These are phyloP conservation scores for Hygrophorus pudorinus DNA, from an alignment of 768 basidiomycete genomes.

Conservation along the genomic window DNA sequence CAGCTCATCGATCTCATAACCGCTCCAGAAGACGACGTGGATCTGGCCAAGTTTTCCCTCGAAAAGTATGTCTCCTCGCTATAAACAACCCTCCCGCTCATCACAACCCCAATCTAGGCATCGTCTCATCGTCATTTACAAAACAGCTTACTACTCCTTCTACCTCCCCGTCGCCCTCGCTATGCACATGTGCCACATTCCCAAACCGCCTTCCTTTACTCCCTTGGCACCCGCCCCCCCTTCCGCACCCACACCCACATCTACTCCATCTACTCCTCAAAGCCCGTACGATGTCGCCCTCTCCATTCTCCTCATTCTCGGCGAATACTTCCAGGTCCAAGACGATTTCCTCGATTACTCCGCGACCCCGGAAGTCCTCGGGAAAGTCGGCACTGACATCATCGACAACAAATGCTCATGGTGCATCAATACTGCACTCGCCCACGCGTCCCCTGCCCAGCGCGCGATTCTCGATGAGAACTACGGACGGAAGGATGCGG, in stretches of 20 bases:
- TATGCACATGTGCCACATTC: slow-evolving; percentile 67
- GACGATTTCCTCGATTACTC: slow-evolving; percentile 96
- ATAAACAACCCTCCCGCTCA: background rate
- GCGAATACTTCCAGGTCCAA: slow-evolving; percentile 98
- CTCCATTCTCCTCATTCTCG: slow-evolving; percentile 81
- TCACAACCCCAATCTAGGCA: slow-evolving; percentile 41
- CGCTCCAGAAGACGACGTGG: slow-evolving; percentile 83
- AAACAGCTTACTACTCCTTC: slow-evolving; percentile 97
- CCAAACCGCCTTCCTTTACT: slow-evolving; percentile 21
- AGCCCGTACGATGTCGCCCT: slow-evolving; percentile 65
- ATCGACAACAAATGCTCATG: slow-evolving; percentile 98
- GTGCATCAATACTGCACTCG: slow-evolving; percentile 85
- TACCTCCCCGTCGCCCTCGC: slow-evolving; percentile 96
- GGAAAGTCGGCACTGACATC: slow-evolving; percentile 97
- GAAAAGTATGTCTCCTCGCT: slow-evolving; percentile 46
- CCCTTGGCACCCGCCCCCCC: slow-evolving; percentile 2
- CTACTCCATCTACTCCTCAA: slow-evolving; percentile 18
- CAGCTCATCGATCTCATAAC: slow-evolving; percentile 95
- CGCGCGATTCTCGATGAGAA: slow-evolving; percentile 47
- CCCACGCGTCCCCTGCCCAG: slow-evolving; percentile 43
- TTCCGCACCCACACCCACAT: slow-evolving; percentile 11
- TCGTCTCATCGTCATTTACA: slow-evolving; percentile 89
- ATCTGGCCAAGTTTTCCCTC: slow-evolving; percentile 81
- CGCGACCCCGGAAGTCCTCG: slow-evolving; percentile 82
- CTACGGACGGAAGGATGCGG: slow-evolving; percentile 39